Base-by-base conservation (phyloP, 192 early-diverging fungal species). In the Coemansia sp. region DNA sequence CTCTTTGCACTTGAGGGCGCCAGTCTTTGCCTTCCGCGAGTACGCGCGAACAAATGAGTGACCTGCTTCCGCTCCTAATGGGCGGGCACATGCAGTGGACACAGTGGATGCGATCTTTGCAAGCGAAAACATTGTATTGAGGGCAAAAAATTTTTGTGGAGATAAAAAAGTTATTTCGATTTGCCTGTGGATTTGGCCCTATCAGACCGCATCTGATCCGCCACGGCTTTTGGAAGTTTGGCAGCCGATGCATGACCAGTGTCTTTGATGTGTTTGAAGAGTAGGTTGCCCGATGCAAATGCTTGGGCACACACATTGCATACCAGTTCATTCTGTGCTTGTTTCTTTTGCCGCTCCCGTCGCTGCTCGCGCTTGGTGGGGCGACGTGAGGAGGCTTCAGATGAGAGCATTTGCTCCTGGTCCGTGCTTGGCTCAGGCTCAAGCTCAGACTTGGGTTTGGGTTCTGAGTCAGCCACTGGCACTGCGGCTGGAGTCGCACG, bases 261-360 rank as follows among this genome's bases (percentile, higher is more conserved):
- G 21, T 81, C 80, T 42, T 90, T 87, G 30, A 97, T 91, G 64
- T 98, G 95, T 1, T 84, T 73, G 77, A 97, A 98, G 1, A 98
- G 77, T 65, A 89, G 86, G 65, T 91, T 96, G 47, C 91, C 86
- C 21, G 89, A 83, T 9, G 79, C 53, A 73, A 94, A 98, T n/a
- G 53, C 67, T 22, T 79, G 71, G 18, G 46, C 45, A 71, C 95
- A 98, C 0, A 93, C 87, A 61, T 92, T 91, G 77, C 95, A 98
- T 2, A 40, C 56, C n/a, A 81, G 49, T 42, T 69, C 65, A 28
- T 56, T 45, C 29, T 78, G 57, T 8, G 69, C 56, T 56, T 88
- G 84, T 48, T 84, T 83, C 67, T 82, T 82, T 72, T 88, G 81
- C 47, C 76, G 69, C 60, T 80, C 81, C 50, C 89, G 86, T 12